Evolutionary conservation across 106 monocot species (phyloP).

Genomic region (Xerophyta viscosa): DNA sequence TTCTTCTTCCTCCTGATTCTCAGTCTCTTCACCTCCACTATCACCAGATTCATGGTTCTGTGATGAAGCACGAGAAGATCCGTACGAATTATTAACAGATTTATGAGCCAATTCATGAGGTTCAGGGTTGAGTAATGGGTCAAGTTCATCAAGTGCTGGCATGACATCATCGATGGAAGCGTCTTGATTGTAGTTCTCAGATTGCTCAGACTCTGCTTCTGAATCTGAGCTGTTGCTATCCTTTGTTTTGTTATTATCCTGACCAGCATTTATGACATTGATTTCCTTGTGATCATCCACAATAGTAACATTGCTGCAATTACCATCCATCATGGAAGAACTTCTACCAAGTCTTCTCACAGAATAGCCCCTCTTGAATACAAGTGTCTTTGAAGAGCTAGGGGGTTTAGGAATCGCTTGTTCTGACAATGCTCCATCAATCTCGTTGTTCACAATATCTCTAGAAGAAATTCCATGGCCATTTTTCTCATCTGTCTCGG

Average conservation of each 20-base stretch:
- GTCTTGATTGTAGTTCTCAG: constrained; percentile 53
- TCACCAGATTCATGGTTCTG: constrained; percentile 34
- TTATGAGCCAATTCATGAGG: constrained; percentile 17
- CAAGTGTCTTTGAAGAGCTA: not conserved
- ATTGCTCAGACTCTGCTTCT: constrained; percentile 1
- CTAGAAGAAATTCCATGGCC: not conserved
- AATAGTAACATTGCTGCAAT: constrained; percentile 4
- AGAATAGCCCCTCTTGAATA: constrained; percentile 11
- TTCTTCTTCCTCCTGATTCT: constrained; percentile 32
- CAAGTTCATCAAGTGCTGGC: constrained; percentile 77
- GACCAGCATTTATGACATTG: constrained; percentile 13
- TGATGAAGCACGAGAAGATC: not conserved
- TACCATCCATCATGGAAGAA: constrained; percentile 9
- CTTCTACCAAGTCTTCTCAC: constrained; percentile 3
- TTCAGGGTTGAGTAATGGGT: constrained; percentile 63
- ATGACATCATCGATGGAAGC: constrained; percentile 52
- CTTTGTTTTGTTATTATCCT: not conserved
- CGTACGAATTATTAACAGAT: not conserved
- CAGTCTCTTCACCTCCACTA: constrained; percentile 25
- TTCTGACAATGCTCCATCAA: constrained; percentile 6
- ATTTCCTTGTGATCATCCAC: constrained; percentile 7
- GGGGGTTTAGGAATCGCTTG: not conserved
- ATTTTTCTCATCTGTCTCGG: constrained; percentile 25
- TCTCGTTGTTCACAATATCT: constrained; percentile 9
- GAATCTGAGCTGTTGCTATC: not conserved